A percentile compares a stretch with the other conserved stretches of the same genome.
These are phyloP conservation scores for Torulaspora globosa DNA, from an alignment of 1,139 yeast species.

Conservation along the genomic window DNA sequence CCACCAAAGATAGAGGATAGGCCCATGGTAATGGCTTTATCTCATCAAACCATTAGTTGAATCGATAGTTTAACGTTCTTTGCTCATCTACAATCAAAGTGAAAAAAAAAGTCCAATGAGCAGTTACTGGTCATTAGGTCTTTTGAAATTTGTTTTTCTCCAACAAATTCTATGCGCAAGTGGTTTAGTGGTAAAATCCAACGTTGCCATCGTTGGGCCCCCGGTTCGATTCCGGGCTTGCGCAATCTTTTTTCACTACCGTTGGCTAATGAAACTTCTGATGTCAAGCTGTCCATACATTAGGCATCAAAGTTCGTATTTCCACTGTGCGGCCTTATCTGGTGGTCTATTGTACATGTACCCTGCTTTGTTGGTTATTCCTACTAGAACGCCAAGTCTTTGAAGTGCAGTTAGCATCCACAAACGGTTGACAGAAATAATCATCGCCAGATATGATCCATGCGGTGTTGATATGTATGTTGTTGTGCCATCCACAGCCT, in stretches of 20 bases:
- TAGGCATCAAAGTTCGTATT: not conserved
- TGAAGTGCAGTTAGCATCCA: not conserved
- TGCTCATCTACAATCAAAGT: not conserved
- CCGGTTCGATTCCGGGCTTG: conserved; percentile 28
- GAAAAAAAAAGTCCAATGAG: not conserved
- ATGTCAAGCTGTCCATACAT: not conserved
- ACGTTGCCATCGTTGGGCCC: conserved; percentile 27
- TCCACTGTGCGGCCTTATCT: not conserved
- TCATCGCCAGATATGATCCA: conserved; percentile 58
- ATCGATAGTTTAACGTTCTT: not conserved
- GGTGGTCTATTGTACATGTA: not conserved
- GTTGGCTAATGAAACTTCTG: not conserved
- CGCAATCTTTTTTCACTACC: conserved; percentile 17
- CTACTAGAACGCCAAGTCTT: not conserved
- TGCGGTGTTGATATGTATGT: conserved; percentile 81
- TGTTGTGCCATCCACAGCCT: not conserved
- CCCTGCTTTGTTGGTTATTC: not conserved
- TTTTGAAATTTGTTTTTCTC: too few species aligned
- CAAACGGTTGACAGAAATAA: not conserved
- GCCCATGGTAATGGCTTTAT: conserved; percentile 31
- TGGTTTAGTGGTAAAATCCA: conserved; percentile 26
- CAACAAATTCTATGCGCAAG: conserved; percentile 16
- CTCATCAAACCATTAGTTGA: not conserved
- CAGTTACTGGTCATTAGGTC: too few species aligned
- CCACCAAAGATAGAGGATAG: conserved; percentile 45